Base-by-base conservation (phyloP, 176 grass and related monocot genomes). In the Panicum miliaceum region DNA sequence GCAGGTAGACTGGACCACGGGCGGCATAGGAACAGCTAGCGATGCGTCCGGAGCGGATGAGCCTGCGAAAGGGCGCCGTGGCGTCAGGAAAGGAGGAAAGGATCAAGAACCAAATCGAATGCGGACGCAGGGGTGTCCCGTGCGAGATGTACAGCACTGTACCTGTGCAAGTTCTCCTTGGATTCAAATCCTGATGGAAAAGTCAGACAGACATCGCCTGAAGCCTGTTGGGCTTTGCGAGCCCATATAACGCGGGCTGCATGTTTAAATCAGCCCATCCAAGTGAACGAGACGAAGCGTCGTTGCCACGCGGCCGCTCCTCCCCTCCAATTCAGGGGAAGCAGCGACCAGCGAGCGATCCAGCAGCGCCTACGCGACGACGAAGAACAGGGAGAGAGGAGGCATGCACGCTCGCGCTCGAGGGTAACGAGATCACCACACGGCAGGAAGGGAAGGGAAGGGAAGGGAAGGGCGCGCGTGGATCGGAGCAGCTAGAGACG, bases 281-380 rank as follows among this genome's bases (percentile, higher is more conserved):
- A 42, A 42, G 40, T 42, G 40, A 42, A 8, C 1, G 40, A 42
- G 9, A 42, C 41, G 48, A 50, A 16, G 15, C 48, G 48, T 50
- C 14, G 14, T 50, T 50, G 48, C 16, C 50, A 52, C 50, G 8
- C 15, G 50, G 50, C 15, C 50, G 0, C 5, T 48, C 13, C 46
- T 48, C 51, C 51, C 51, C 6, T 34, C 71, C 70, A 76, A 82
- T 77, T 86, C 64, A 82, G 88, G 43, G 52, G 50, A 18, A 18
- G 50, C 16, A 69, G 26, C 3, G 69, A 26, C 46, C 16, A 51
- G 75, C 22, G 51, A 51, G 69, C 34, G 67, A 72, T 67, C 84
- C 46, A 12, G 50, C 63, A 59, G 23, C 18, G 26, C 15, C 59
- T 9, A 25, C 40, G 64, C 7, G 41, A 68, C 78, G 78, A 87